Evolutionary conservation across 2,329 filamentous ascomycete genomes (phyloP), one percentile per base, ranked within the genome.

Genomic region (Botrytis tulipae): DNA sequence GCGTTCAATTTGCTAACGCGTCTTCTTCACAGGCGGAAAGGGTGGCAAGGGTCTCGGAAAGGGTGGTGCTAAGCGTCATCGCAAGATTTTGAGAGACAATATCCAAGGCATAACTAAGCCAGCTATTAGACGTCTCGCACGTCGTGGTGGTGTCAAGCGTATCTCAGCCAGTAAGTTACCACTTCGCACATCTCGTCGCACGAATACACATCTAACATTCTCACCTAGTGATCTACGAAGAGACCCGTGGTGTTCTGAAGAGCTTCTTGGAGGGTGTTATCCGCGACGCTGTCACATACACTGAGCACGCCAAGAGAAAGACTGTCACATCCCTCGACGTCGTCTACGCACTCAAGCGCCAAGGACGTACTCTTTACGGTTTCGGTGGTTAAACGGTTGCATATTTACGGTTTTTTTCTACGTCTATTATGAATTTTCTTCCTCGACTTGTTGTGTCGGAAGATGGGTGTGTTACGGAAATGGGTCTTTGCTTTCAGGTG

Each of bases 61-160:
- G 91, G 95, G 95, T 79, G 95, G 95, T 85, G 95, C 95, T 86
- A 98, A 98, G 93, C 95, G 95, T 87, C 95, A 98, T 88, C 92
- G 95, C 83, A 98, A 98, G 93, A 98, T 98, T 89, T 90, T 98
- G 85, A 94, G 95, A 87, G 95, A 97, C 92, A 98, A 97, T 93
- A 98, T 98, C 84, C 95, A 98, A 88, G 95, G 95, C 87, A 98
- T 98, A 84, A 98, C 95, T 83, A 98, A 98, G 93, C 95, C 95
- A 82, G 95, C 95, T 82, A 98, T 98, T 86, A 92, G 95, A 82
- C 95, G 95, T 97, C 94, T 98, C 84, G 95, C 95, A 79, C 95
- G 95, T 87, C 94, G 95, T 96, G 95, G 95, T 86, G 95, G 95
- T 95, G 95, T 98, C 90, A 98, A 98, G 93, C 95, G 95, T 97